Evolutionary conservation across 108 stramenopile genomes (phyloP), one percentile per base, ranked within the genome.

Genomic region (Skeletonema potamos): DNA sequence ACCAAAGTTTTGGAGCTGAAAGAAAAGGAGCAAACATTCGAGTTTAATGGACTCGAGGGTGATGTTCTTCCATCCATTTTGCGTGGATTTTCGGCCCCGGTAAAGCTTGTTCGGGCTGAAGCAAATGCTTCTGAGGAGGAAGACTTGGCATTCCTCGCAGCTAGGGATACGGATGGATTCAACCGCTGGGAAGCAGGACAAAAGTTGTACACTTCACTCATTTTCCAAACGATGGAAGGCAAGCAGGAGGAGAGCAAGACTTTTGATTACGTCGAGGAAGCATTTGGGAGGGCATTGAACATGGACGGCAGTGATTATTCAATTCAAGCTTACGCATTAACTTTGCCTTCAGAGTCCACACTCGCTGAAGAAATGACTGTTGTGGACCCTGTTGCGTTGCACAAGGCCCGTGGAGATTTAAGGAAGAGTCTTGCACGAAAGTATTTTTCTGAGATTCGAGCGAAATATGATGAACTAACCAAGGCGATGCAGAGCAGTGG

Each of bases 21-120:
- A 62, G 91, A 97, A 59, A 66, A 33, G 20, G 71, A 74, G 54
- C 94, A 98, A 66, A 89, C 84, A 4, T 99, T 98, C 72, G 73
- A 81, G 20, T 97, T 99, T 73, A 65, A 83, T 8, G 84, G 68
- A 59, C 27, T 89, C 24, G 62, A 75, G 26, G 85, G 86, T 1
- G 86, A 92, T 48, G 95, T 97, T 15, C 80, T 98, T 6, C 92
- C 96, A 5, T 96, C 96, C 18, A 66, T 98, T 32, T 82, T 98
- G 36, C 89, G 97, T 6, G 90, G 85, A 57, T 97, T 97, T 77
- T 93, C 92, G 27, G 97, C 99, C 4, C 99, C 99, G 0, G 95
- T 98, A 30, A 95, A 94, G 70, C 84, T 98, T n/a, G 64, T 84
- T 30, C 64, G 44, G 27, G 62, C 70, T 7, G 61, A 74, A 51